A percentile compares a stretch with the other conserved stretches of the same genome.
phyloP scores from a whole-genome alignment of 345 rosid genomes.

The Boechera retrofracta region DNA sequence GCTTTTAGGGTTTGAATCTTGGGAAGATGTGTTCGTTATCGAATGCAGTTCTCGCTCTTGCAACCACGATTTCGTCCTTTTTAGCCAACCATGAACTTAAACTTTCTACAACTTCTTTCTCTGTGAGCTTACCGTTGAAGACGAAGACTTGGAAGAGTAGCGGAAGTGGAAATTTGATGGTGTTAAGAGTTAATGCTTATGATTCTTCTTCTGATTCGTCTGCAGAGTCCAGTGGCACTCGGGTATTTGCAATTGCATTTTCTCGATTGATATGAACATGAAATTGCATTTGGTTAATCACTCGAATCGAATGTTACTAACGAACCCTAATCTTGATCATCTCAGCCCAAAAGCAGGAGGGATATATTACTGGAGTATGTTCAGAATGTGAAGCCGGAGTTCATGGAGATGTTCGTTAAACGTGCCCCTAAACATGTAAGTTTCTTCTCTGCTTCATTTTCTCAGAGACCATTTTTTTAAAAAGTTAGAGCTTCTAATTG shows the following conservation, averaged over 20 bases:
- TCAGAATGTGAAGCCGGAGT: conserved; percentile 93
- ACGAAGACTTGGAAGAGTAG: neutral
- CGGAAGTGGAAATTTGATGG: conserved; percentile 19
- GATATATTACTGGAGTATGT: conserved; percentile 48
- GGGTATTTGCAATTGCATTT: conserved; percentile 52
- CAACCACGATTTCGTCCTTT: no score
- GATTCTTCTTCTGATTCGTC: conserved; percentile 57
- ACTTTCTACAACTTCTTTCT: neutral
- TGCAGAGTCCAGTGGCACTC: conserved; percentile 66
- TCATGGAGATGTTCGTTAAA: conserved; percentile 88
- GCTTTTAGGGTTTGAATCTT: no score
- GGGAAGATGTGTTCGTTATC: no score
- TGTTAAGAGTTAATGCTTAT: conserved; percentile 57
- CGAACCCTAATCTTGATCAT: neutral
- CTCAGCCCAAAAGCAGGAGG: conserved; percentile 71
- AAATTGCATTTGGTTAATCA: neutral
- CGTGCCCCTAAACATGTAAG: conserved; percentile 86
- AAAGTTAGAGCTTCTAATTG: conserved; percentile 6
- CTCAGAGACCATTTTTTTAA: neutral
- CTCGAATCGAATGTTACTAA: neutral
- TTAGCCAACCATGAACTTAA: no score
- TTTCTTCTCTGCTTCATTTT: conserved; percentile 6
- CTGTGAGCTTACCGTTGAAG: neutral
- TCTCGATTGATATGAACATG: neutral
- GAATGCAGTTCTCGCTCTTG: no score